phyloP scores from a whole-genome alignment of 495 filamentous ascomycete species.

The Neurospora tetrasperma region DNA sequence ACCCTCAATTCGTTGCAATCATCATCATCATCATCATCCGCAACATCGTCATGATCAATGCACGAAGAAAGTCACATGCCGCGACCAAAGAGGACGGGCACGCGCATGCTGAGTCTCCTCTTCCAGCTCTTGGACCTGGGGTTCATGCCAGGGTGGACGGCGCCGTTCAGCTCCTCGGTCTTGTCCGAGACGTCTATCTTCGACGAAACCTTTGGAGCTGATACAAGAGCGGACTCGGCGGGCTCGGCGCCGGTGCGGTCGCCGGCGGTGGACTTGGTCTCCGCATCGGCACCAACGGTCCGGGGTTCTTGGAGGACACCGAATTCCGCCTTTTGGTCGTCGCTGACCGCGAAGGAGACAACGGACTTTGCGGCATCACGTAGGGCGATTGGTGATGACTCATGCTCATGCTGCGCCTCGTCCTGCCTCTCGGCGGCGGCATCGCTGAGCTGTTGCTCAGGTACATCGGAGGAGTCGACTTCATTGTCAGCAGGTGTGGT shows the following conservation, averaged over 20 bases:
- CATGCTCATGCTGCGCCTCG: slow-evolving; percentile 10
- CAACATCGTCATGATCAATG: neutral
- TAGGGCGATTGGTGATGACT: slow-evolving; percentile 5
- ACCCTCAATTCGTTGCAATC: neutral
- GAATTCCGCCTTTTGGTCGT: slow-evolving; percentile 16
- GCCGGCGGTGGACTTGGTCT: slow-evolving; percentile 2
- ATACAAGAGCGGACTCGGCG: slow-evolving; percentile 2
- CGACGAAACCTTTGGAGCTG: slow-evolving; percentile 8
- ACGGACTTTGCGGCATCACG: slow-evolving; percentile 17
- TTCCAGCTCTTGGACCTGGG: slow-evolving; percentile 21
- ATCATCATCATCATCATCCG: neutral
- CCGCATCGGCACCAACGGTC: slow-evolving; percentile 3
- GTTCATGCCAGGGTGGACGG: slow-evolving; percentile 9
- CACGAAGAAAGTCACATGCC: slow-evolving; percentile 19
- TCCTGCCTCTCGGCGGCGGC: slow-evolving; percentile 2
- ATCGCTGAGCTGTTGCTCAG: neutral
- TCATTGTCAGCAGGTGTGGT: slow-evolving; percentile 2
- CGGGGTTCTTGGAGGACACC: slow-evolving; percentile 11
- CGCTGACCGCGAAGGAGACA: slow-evolving; percentile 18
- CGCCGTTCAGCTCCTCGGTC: neutral
- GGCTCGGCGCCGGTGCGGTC: slow-evolving; percentile 7
- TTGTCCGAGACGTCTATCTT: neutral
- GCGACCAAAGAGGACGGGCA: slow-evolving; percentile 21
- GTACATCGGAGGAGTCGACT: neutral
- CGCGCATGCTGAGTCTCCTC: slow-evolving; percentile 15